Percentiles rank a stretch among this genome's conserved stretches.
phyloP scores from a whole-genome alignment of 345 rosid genomes.

The Fremontodendron californicum region DNA sequence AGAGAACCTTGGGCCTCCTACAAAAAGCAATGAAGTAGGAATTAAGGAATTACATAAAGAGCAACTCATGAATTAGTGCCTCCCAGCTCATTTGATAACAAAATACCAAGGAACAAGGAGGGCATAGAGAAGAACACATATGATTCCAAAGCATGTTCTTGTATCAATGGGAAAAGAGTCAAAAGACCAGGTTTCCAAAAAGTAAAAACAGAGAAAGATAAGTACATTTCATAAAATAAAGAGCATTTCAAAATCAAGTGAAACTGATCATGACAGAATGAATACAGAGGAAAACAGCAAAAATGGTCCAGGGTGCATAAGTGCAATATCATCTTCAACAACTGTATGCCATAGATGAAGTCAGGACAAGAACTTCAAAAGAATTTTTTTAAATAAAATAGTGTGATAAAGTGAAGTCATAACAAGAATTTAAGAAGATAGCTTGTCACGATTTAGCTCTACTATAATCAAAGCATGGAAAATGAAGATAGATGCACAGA shows the following conservation, averaged over 20 bases:
- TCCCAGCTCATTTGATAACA: not conserved
- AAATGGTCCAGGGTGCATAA: not conserved
- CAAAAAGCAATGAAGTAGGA: slow-evolving; percentile 22
- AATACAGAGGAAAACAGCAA: not conserved
- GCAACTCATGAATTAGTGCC: not conserved
- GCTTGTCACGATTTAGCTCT: not conserved
- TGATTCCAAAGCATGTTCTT: not conserved
- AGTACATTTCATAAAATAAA: not conserved
- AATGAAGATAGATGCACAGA: not conserved
- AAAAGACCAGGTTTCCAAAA: not conserved
- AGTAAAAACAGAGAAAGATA: not conserved
- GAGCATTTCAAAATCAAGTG: not conserved
- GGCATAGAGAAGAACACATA: not conserved
- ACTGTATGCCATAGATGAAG: not conserved
- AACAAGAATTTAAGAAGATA: not conserved
- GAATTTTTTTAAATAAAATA: not conserved
- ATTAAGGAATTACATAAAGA: not conserved
- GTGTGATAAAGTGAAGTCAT: not conserved
- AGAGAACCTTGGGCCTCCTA: slow-evolving; percentile 39
- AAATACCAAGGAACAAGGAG: no score
- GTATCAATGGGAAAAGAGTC: not conserved
- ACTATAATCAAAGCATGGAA: not conserved
- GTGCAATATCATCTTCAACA: not conserved
- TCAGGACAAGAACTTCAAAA: not conserved
- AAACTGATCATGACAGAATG: not conserved